These are phyloP conservation scores for Nicotiana noctiflora DNA, from an alignment of 257 asterid genomes.

Conservation along the genomic window DNA sequence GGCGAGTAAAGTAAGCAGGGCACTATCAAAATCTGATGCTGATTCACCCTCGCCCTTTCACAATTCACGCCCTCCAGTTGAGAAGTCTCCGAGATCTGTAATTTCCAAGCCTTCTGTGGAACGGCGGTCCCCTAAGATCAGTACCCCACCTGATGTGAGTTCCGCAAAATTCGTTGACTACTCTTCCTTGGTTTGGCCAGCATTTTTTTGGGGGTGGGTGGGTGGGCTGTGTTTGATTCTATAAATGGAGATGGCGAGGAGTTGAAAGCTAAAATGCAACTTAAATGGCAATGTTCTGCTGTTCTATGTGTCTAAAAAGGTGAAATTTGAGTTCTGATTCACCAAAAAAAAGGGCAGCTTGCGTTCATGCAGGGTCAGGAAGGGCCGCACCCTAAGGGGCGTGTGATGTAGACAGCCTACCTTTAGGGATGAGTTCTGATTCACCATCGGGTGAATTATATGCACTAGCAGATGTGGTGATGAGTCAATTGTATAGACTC, in stretches of 20 bases:
- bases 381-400: too few species aligned
- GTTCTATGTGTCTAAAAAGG: neutral
- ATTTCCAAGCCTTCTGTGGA: constrained; percentile 61
- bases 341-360: too few species aligned
- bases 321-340: neutral
- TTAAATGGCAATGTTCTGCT: neutral
- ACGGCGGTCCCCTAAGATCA: constrained; percentile 57
- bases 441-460: neutral
- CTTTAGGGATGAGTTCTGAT: neutral
- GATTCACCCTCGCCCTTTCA: constrained; percentile 66
- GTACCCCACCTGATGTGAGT: constrained; percentile 80
- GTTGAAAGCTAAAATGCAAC: neutral
- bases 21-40: constrained; percentile 56
- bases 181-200: neutral
- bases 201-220: neutral
- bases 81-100: constrained; percentile 64
- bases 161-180: neutral
- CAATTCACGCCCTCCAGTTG: constrained; percentile 50
- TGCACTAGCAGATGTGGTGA: neutral
- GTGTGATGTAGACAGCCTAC: too few species aligned
- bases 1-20: constrained; percentile 43
- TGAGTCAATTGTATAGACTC: neutral
- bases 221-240: neutral
- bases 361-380: too few species aligned
- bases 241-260: neutral